A percentile compares a stretch with the other conserved stretches of the same genome.
Evolutionary conservation across 345 rosid species (phyloP).

Genomic region (Ailanthus altissimus): DNA sequence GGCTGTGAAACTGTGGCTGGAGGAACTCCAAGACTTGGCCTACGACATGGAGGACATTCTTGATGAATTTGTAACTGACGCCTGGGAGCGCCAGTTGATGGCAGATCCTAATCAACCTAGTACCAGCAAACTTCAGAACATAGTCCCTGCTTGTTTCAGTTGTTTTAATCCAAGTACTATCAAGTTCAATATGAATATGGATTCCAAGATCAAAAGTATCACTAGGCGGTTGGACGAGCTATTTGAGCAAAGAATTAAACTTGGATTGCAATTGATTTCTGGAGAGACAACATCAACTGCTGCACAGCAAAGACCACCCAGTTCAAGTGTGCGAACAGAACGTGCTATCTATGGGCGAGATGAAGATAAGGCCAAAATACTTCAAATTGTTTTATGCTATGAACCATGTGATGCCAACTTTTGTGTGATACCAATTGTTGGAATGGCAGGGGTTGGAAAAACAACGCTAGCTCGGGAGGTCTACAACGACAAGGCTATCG

Average conservation of each 20-base stretch:
- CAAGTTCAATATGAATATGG: not conserved
- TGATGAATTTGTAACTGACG: not conserved
- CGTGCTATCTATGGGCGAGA: not conserved
- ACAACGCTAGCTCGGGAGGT: slow-evolving; percentile 6
- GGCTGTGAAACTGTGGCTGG: not conserved
- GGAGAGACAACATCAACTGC: not conserved
- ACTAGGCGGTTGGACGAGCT: not conserved
- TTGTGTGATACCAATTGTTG: not conserved
- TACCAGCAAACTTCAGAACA: not conserved
- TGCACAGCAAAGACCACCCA: not conserved
- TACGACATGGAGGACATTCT: not conserved
- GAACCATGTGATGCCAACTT: not conserved
- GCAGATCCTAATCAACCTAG: too few relatives aligned
- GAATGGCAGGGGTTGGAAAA: slow-evolving; percentile 8
- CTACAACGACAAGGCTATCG: not conserved
- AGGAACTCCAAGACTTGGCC: not conserved
- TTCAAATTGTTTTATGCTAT: not conserved
- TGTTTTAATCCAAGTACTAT: not conserved
- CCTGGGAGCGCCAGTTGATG: not conserved
- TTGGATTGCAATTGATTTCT: not conserved
- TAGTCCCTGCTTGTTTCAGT: not conserved
- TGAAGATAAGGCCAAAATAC: not conserved
- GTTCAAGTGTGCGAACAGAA: not conserved
- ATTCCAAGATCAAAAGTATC: not conserved
- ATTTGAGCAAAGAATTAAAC: not conserved